Percentiles rank a stretch among this genome's conserved stretches.
Evolutionary conservation across 2,329 filamentous ascomycete species (phyloP).

Genomic region (Waltergamsia citrina): DNA sequence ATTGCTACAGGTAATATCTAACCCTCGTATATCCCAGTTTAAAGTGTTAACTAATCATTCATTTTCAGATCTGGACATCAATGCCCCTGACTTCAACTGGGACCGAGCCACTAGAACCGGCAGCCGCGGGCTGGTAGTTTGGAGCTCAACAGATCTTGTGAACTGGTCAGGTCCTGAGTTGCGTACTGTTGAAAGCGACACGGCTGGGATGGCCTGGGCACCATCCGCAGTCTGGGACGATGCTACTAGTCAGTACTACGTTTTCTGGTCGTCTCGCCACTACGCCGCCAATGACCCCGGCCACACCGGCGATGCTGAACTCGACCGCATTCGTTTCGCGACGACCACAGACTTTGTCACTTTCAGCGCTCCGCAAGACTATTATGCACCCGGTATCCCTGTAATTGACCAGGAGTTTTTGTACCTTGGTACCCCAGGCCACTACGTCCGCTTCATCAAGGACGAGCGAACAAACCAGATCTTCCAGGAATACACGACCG

Average conservation of each 20-base stretch:
- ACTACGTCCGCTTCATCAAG: constrained; percentile 39
- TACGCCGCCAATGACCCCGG: constrained; percentile 30
- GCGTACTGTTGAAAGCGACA: constrained; percentile 19
- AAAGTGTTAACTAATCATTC: neutral
- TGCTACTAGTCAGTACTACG: constrained; percentile 26
- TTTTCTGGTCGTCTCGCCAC: constrained; percentile 37
- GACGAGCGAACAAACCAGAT: constrained; percentile 38
- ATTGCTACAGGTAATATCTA: constrained; percentile 25
- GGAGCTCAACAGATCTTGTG: constrained; percentile 23
- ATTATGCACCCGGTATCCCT: constrained; percentile 29
- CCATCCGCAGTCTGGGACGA: constrained; percentile 26
- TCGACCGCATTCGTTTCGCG: constrained; percentile 36
- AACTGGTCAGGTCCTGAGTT: constrained; percentile 19
- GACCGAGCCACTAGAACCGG: constrained; percentile 22
- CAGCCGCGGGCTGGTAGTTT: constrained; percentile 24
- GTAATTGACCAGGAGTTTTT: constrained; percentile 42
- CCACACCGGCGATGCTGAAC: constrained; percentile 30
- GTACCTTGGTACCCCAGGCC: constrained; percentile 24
- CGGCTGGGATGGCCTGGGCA: constrained; percentile 27
- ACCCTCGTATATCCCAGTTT: too few relatives aligned
- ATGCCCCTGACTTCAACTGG: constrained; percentile 22
- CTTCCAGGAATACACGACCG: constrained; percentile 33
- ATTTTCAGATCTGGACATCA: constrained; percentile 22
- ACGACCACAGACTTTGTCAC: constrained; percentile 39
- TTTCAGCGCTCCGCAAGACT: constrained; percentile 33